These are phyloP conservation scores for Pistacia vera DNA, from an alignment of 345 rosid species.

Conservation along the genomic window DNA sequence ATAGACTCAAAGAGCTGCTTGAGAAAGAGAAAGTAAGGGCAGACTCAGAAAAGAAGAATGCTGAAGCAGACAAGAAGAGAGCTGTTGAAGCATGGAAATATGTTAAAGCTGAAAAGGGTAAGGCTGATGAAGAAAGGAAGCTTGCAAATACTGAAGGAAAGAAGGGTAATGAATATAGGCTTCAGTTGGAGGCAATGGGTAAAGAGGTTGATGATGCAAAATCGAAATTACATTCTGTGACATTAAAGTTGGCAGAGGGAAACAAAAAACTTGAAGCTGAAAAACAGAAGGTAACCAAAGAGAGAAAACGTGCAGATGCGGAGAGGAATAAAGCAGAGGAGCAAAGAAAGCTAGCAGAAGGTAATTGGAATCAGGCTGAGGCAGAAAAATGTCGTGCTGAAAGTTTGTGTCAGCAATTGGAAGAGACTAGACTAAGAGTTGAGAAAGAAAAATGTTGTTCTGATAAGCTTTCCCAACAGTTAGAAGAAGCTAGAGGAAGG, in stretches of 20 bases:
- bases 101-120: slow-evolving; percentile 44
- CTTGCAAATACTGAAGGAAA: slow-evolving; percentile 29
- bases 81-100: slow-evolving; percentile 44
- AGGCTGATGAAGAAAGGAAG: slow-evolving; percentile 50
- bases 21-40: slow-evolving; percentile 61
- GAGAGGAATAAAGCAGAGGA: slow-evolving; percentile 57
- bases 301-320: slow-evolving; percentile 55
- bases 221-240: slow-evolving; percentile 51
- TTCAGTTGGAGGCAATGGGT: slow-evolving; percentile 53
- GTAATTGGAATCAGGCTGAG: slow-evolving; percentile 38
- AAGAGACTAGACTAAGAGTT: slow-evolving; percentile 33
- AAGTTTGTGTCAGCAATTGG: slow-evolving; percentile 34
- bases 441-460: slow-evolving; percentile 38
- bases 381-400: slow-evolving; percentile 53
- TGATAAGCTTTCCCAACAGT: slow-evolving; percentile 40
- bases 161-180: slow-evolving; percentile 54
- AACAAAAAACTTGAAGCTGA: slow-evolving; percentile 54
- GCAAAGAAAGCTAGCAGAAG: slow-evolving; percentile 61
- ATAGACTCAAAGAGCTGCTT: slow-evolving; percentile 46
- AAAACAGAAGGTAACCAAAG: slow-evolving; percentile 51
- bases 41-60: slow-evolving; percentile 60
- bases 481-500: slow-evolving; percentile 40
- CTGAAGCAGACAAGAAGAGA: slow-evolving; percentile 51
- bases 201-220: slow-evolving; percentile 55
- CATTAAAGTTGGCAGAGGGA: slow-evolving; percentile 41